Percentiles rank a stretch among this genome's conserved stretches.
Evolutionary conservation across 495 filamentous ascomycete species (phyloP).

Genomic region (Aspergillus sclerotiicarbonarius): DNA sequence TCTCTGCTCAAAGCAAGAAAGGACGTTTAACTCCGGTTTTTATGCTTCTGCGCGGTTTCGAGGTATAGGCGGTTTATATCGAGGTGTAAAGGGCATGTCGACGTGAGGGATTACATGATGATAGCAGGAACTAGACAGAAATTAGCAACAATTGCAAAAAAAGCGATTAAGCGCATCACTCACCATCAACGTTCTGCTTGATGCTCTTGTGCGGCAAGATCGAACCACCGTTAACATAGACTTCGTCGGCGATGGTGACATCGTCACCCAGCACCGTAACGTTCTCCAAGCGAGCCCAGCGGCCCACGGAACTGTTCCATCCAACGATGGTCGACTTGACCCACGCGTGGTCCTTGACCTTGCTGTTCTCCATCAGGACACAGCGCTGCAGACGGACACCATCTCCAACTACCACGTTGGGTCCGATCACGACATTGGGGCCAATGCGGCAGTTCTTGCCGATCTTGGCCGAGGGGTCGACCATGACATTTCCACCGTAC

Average conservation of each 20-base stretch:
- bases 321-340: constrained; percentile 99
- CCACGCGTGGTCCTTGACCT: constrained; percentile 99
- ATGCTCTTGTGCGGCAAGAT: constrained; percentile 98
- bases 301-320: constrained; percentile 96
- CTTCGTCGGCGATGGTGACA: constrained; percentile 97
- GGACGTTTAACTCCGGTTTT: constrained; percentile 43
- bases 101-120: constrained; percentile 68
- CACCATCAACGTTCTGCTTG: constrained; percentile 94
- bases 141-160: constrained; percentile 1
- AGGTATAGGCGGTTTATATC: constrained; percentile 16
- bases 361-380: constrained; percentile 83
- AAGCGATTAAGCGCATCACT: constrained; percentile 26
- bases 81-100: constrained; percentile 32
- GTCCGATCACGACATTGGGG: constrained; percentile 95
- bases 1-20: constrained; percentile 27
- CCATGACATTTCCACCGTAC: constrained; percentile 93
- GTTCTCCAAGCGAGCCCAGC: constrained; percentile 96
- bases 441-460: constrained; percentile 98
- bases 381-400: constrained; percentile 93
- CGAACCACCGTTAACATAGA: constrained; percentile 97
- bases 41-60: constrained; percentile 37
- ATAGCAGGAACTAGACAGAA: constrained; percentile 65
- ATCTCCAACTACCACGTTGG: constrained; percentile 91
- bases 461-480: constrained; percentile 93
- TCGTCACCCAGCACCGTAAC: constrained; percentile 97